Base-by-base conservation (phyloP, 75 land plant species). In the Ceratopteris richardii region DNA sequence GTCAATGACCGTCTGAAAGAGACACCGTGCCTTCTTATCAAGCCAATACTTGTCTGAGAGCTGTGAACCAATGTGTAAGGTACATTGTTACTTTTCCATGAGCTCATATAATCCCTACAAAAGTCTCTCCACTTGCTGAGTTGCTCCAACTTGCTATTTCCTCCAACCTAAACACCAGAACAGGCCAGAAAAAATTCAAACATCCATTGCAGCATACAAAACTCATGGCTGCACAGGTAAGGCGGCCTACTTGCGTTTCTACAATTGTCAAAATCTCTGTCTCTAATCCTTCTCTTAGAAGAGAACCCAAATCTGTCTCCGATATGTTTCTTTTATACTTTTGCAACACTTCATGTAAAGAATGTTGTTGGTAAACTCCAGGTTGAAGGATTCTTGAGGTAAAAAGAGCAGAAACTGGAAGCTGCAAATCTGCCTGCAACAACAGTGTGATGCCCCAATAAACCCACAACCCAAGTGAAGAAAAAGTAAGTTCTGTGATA, bases 341-440 rank as follows among this genome's bases (percentile, higher is more conserved):
- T 25, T 72, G 59, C 31, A 93, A 36, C 20, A 80, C 84, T 59
- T 72, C 63, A 61, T 72, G 71, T 16, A 88, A 59, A 48, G 80
- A 70, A 23, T 44, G 53, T 62, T 57, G 71, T 41, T 82, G 81
- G 42, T 63, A 59, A 62, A 88, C 73, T 6, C 87, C 90, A 36
- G 98, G 84, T 47, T 80, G 82, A 63, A 93, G 70, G 33, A 93
- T 59, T 60, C 90, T 82, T 39, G 75, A 76, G 23, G 88, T 56
- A 68, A 82, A 88, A 58, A 88, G 54, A 22, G 72, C 65, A 23
- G 97, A 84, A 14, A 88, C 54, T 29, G 82, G 67, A 39, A 64
- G 48, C 11, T 58, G 55, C 51, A 60, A 42, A 25, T 67, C 66
- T 43, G 77, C 81, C 97, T 91, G 82, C 56, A 58, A 69, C 25